Conservation (phyloP, 176 grass and related monocot genomes). For the Themeda triandra region DNA sequence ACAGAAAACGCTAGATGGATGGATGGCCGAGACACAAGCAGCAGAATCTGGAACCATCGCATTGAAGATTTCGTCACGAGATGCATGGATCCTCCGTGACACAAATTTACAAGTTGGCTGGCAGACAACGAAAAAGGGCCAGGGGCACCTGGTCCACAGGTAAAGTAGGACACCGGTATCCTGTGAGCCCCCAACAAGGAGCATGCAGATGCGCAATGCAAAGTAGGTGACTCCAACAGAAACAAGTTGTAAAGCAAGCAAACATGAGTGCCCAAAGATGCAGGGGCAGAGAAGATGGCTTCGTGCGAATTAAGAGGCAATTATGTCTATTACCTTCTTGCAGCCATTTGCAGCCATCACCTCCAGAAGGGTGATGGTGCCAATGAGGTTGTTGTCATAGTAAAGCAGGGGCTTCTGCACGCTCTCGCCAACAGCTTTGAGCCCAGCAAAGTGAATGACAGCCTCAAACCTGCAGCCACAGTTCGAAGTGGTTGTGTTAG, state of each 20-base stretch:
- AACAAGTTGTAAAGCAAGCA: slow-evolving; percentile 7
- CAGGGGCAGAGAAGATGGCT: neutral
- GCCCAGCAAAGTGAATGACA: slow-evolving; percentile 94
- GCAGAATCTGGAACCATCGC: too few relatives aligned
- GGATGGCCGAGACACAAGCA: too few relatives aligned
- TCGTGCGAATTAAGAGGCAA: neutral
- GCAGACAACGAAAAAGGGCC: too few relatives aligned
- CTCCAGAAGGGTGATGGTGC: slow-evolving; percentile 80
- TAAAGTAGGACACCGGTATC: too few relatives aligned
- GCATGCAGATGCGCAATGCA: neutral
- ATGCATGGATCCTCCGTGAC: too few relatives aligned
- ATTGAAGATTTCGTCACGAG: too few relatives aligned
- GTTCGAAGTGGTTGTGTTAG: neutral
- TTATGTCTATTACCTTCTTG: slow-evolving; percentile 49
- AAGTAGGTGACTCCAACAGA: neutral
- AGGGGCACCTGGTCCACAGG: too few relatives aligned
- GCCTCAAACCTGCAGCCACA: slow-evolving; percentile 68
- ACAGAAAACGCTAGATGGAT: too few relatives aligned
- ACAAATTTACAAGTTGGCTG: too few relatives aligned
- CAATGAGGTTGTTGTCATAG: slow-evolving; percentile 92
- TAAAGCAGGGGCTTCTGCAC: slow-evolving; percentile 81
- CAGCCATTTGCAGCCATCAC: slow-evolving; percentile 94
- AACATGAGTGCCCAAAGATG: neutral
- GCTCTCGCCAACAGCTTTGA: slow-evolving; percentile 98
- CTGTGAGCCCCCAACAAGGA: too few relatives aligned